These are phyloP conservation scores for Xylaria sp. DNA, from an alignment of 2,329 filamentous ascomycete species.

Conservation along the genomic window DNA sequence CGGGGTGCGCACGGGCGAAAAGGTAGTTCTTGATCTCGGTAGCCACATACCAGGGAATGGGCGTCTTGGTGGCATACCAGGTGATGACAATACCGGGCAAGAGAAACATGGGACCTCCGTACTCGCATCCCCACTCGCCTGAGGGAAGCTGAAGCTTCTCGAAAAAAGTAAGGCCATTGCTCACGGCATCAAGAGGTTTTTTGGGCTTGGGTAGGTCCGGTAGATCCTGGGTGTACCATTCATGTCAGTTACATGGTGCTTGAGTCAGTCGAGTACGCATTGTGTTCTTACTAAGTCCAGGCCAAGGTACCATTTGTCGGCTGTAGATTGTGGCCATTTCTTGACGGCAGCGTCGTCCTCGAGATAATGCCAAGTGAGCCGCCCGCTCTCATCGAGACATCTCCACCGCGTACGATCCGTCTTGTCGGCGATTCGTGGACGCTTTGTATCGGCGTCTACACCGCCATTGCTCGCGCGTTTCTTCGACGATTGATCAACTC, in stretches of 20 bases:
- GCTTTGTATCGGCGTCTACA: conserved; percentile 53
- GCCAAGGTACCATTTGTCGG: conserved; percentile 91
- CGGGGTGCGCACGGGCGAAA: conserved; percentile 81
- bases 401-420: conserved; percentile 89
- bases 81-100: conserved; percentile 85
- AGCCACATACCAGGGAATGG: conserved; percentile 80
- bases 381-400: conserved; percentile 80
- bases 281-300: conserved; percentile 72
- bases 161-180: conserved; percentile 89
- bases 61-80: conserved; percentile 90
- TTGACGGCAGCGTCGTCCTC: conserved; percentile 74
- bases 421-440: conserved; percentile 61
- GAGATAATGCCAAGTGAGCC: conserved; percentile 95
- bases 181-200: conserved; percentile 78
- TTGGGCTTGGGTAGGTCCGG: conserved; percentile 76
- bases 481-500: conserved; percentile 39
- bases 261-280: not conserved
- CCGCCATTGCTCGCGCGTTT: conserved; percentile 58
- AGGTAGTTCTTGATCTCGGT: conserved; percentile 95
- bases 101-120: conserved; percentile 97
- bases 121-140: conserved; percentile 97
- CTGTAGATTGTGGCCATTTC: conserved; percentile 84
- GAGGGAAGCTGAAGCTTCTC: conserved; percentile 87
- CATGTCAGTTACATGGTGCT: conserved; percentile 18
- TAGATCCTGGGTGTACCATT: conserved; percentile 66